phyloP scores from a whole-genome alignment of 1,284 basidiomycete species.

The Leccinum variabile region DNA sequence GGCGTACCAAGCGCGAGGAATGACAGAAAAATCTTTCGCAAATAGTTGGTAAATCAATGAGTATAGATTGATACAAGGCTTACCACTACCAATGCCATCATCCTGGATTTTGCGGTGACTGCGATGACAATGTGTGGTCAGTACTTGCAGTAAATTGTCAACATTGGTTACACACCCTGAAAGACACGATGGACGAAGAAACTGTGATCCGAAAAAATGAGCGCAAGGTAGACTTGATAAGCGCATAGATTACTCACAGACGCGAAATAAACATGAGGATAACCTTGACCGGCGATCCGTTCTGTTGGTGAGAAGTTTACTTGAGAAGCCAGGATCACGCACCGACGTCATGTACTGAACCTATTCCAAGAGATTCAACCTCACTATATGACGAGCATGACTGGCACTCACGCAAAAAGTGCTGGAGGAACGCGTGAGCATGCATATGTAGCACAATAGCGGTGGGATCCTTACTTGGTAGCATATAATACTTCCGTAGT shows the following conservation, averaged over 20 bases:
- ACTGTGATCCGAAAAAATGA: slow-evolving; percentile 21
- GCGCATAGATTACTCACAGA: slow-evolving; percentile 28
- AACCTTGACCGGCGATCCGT: slow-evolving; percentile 23
- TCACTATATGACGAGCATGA: neutral
- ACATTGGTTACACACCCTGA: slow-evolving; percentile 24
- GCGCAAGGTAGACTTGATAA: neutral
- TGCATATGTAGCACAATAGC: neutral
- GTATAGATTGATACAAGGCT: neutral
- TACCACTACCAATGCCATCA: slow-evolving; percentile 21
- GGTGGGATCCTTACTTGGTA: slow-evolving; percentile 33
- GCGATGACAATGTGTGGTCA: slow-evolving; percentile 1
- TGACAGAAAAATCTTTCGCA: slow-evolving; percentile 21
- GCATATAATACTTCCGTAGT: slow-evolving; percentile 35
- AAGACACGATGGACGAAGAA: slow-evolving; percentile 39
- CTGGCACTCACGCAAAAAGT: slow-evolving; percentile 39
- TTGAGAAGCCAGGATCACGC: slow-evolving; percentile 6
- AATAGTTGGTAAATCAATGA: slow-evolving; percentile 2
- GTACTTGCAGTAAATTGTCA: neutral
- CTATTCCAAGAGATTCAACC: slow-evolving; percentile 23
- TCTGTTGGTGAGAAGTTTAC: neutral
- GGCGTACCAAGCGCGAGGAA: slow-evolving; percentile 23
- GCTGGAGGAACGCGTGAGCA: slow-evolving; percentile 23
- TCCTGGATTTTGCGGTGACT: slow-evolving; percentile 26
- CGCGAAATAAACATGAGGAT: slow-evolving; percentile 36
- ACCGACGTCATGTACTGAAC: slow-evolving; percentile 38